Evolutionary conservation across 1,284 basidiomycete genomes (phyloP).

Genomic region (Gomphus bonarii): DNA sequence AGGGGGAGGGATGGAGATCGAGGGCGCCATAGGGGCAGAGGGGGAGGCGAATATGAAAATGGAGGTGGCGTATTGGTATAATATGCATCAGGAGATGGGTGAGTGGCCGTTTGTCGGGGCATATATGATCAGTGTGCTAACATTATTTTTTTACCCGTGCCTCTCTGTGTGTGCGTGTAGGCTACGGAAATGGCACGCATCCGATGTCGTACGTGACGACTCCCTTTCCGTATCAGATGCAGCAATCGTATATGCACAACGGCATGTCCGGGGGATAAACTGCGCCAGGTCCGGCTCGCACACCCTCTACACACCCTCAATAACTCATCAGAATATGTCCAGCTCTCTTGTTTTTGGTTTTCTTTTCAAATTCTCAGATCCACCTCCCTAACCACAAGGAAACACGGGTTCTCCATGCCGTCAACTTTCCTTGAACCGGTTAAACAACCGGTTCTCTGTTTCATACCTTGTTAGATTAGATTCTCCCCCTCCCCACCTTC

Average conservation of each 20-base stretch:
- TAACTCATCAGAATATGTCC: no score
- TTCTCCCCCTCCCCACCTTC: no score
- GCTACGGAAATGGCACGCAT: background rate
- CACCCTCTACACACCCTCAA: no score
- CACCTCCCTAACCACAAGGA: no score
- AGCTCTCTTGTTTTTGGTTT: no score
- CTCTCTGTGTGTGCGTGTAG: background rate
- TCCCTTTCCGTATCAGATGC: background rate
- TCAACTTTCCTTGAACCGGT: no score
- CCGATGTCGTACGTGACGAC: background rate
- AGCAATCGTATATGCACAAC: background rate
- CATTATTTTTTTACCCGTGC: background rate
- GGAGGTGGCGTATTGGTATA: constrained; percentile 51
- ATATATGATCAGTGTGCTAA: background rate
- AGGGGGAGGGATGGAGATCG: background rate
- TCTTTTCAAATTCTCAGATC: no score
- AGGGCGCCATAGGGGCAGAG: background rate
- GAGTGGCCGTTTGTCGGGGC: background rate
- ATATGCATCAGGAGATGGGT: constrained; percentile 61
- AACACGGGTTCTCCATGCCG: no score
- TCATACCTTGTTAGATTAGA: no score
- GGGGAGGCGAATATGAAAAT: background rate
- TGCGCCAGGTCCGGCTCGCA: no score
- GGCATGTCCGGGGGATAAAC: background rate
- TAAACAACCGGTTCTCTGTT: no score